phyloP scores from a whole-genome alignment of 2,329 filamentous ascomycete species.

The Aspergillus novofumigatus region DNA sequence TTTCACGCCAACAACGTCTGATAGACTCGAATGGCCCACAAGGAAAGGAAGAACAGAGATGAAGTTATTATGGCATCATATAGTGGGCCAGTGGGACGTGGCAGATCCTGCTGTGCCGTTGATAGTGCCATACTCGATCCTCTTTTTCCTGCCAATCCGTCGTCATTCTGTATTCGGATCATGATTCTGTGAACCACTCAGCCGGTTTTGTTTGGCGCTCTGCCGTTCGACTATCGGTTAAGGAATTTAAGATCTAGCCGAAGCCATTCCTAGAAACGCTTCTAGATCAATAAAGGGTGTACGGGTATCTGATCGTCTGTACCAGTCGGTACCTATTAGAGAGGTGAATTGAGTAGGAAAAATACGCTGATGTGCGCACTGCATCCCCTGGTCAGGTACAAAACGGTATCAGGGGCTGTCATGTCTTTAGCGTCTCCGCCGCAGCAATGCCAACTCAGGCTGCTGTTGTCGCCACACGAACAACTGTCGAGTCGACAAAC shows the following conservation, averaged over 20 bases:
- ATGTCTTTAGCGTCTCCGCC: neutral
- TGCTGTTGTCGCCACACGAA: neutral
- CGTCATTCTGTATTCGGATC: neutral
- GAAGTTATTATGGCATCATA: neutral
- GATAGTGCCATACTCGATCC: neutral
- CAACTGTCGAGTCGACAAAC: neutral
- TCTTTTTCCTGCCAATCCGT: neutral
- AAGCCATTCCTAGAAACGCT: neutral
- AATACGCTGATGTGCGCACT: neutral
- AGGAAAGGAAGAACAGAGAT: neutral
- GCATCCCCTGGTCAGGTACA: neutral
- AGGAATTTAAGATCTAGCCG: neutral
- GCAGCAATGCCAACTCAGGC: neutral
- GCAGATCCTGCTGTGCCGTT: neutral
- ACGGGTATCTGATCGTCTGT: neutral
- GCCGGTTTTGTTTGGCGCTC: neutral
- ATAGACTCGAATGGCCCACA: neutral
- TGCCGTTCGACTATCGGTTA: neutral
- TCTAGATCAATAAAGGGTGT: neutral
- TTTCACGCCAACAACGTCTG: neutral
- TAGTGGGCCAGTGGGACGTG: neutral
- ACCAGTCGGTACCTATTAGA: neutral
- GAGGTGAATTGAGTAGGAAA: neutral
- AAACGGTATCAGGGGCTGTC: neutral
- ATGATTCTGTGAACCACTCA: neutral